Conservation (phyloP, 2,329 filamentous ascomycete species). For the Cercospora sp. region DNA sequence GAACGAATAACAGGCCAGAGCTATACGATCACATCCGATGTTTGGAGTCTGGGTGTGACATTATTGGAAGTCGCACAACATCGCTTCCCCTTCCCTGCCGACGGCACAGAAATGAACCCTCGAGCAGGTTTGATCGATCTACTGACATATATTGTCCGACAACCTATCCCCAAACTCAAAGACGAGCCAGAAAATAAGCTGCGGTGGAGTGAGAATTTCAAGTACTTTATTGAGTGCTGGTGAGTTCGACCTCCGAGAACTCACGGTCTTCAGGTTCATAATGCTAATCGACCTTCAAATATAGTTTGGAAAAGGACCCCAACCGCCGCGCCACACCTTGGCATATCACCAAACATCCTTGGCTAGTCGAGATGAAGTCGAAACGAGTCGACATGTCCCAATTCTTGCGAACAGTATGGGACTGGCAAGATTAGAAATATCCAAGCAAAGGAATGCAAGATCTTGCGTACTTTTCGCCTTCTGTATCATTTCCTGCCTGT, state of each 20-base stretch:
- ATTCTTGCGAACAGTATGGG: slow-evolving; percentile 94
- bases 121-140: slow-evolving; percentile 90
- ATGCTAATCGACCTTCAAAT: background rate
- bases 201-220: slow-evolving; percentile 95
- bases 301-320: slow-evolving; percentile 89
- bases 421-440: slow-evolving; percentile 65
- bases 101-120: slow-evolving; percentile 93
- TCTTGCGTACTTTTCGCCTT: too few relatives aligned
- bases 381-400: slow-evolving; percentile 98
- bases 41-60: slow-evolving; percentile 96
- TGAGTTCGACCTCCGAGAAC: slow-evolving; percentile 45
- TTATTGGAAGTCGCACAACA: slow-evolving; percentile 99
- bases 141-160: slow-evolving; percentile 93
- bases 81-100: slow-evolving; percentile 95
- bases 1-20: slow-evolving; percentile 96
- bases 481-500: too few relatives aligned
- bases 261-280: too few relatives aligned
- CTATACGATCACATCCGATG: slow-evolving; percentile 97
- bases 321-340: slow-evolving; percentile 85
- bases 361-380: slow-evolving; percentile 94
- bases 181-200: slow-evolving; percentile 78
- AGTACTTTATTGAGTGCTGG: slow-evolving; percentile 99
- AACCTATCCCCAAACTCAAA: slow-evolving; percentile 91
- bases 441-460: too few relatives aligned
- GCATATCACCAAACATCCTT: slow-evolving; percentile 98